A percentile compares a stretch with the other conserved stretches of the same genome.
Evolutionary conservation across 1,284 basidiomycete genomes (phyloP).

Genomic region (Irpex sp.): DNA sequence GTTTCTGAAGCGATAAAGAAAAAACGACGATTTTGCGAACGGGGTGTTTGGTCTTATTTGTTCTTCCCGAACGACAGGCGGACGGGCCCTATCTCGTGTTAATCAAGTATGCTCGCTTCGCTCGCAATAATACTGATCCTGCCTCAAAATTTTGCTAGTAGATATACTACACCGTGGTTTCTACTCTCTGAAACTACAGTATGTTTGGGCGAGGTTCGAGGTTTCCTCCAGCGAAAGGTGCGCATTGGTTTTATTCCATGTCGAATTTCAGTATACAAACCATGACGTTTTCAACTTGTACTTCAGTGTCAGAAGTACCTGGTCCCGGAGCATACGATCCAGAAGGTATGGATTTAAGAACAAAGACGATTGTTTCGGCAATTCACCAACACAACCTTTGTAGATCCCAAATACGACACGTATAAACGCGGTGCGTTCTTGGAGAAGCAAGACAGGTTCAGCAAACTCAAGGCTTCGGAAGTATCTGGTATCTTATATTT

Average conservation of each 20-base stretch:
- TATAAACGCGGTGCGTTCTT: slow-evolving; percentile 53
- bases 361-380: background rate
- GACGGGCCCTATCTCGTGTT: no score
- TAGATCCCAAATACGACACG: slow-evolving; percentile 39
- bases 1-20: no score
- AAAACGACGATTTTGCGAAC: no score
- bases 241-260: background rate
- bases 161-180: background rate
- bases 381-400: background rate
- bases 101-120: no score
- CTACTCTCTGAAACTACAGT: background rate
- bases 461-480: slow-evolving; percentile 35
- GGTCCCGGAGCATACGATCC: slow-evolving; percentile 25
- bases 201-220: slow-evolving; percentile 23
- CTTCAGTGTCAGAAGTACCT: slow-evolving; percentile 21
- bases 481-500: slow-evolving; percentile 33
- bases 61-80: no score
- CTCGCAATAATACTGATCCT: background rate
- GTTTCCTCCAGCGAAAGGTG: slow-evolving; percentile 21
- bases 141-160: background rate
- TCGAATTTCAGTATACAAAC: background rate
- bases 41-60: no score
- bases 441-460: slow-evolving; percentile 48
- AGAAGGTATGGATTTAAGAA: slow-evolving; percentile 13
- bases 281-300: background rate